Evolutionary conservation across 495 filamentous ascomycete species (phyloP), one percentile per base, ranked within the genome.

Genomic region (Annulohypoxylon moriforme): DNA sequence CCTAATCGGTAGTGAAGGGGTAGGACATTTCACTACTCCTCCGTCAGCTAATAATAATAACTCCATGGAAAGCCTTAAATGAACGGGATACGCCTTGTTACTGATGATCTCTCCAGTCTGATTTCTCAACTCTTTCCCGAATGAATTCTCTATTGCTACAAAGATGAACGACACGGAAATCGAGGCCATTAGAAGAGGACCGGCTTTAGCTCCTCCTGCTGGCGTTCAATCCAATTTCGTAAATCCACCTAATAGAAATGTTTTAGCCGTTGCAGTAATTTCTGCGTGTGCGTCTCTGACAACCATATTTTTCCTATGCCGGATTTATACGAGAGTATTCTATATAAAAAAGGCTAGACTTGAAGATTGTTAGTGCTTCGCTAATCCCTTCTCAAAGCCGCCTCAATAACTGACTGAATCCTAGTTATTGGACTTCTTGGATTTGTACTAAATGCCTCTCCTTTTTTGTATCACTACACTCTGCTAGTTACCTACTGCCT

Each of bases 291-390:
- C n/a, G 20, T 16, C 27, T 11, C 18, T 56, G 9, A 20, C 14
- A 5, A 22, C 52, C 14, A 20, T 56, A 3, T 56, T 34, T 13
- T 56, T 33, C 16, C 31, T 36, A 5, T 20, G 34, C 9, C 52
- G 52, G 18, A 20, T 16, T 20, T 34, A 34, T 56, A 56, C 52
- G 31, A 56, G 52, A 13, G 9, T 56, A 36, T 18, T n/a, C 31
- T 56, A 34, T 36, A 14, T 36, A 3, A 34, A 18, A 20, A 33
- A 22, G n/a, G 1, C 31, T 29, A 33, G 52, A 18, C 4, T 56
- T 8, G 52, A 56, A 56, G 52, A 56, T 22, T 56, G 52, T 56
- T 22, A 36, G 52, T 34, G 1, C 24, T 24, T 18, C 31, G n/a
- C 3, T 27, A 4, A 16, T 13, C 29, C 52, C 27, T 11, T 9